Base-by-base conservation (phyloP, 2,329 filamentous ascomycete species). In the Colletotrichum sidae region DNA sequence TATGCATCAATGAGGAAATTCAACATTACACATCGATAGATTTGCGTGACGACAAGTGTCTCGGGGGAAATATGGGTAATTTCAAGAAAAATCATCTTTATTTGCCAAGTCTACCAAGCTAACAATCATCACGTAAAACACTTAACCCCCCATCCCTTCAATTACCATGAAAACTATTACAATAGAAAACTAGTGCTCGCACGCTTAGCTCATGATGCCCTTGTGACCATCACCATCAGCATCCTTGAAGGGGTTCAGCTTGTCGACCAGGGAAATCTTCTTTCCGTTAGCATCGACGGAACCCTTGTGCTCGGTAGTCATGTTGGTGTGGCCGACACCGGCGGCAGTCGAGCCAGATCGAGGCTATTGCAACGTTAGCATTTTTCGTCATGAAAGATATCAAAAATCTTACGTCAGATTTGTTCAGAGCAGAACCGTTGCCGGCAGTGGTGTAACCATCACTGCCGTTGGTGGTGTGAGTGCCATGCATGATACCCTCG, bases 191-290 rank as follows among this genome's bases (percentile, higher is more conserved):
- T n/a, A n/a, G n/a, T 17, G 15, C 2, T 17, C 2, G 25, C 51
- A 51, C 11, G 17, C 11, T 51, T 60, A 72, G 17, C 55, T 55
- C 55, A 72, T 64, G 2, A 72, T 67, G 2, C 70, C 70, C 56
- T 67, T 71, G 65, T 72, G 70, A 0, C 70, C 70, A 25, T 72
- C 70, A 1, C 69, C 67, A 57, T 72, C 70, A 1, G 70, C 63
- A 17, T 72, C 70, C 62, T 69, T 70, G 54, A 70, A 68, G 0
- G 70, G 70, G 62, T 72, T 70, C 11, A 72, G 2, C 60, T 68
- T 70, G 39, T 72, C 70, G n/a, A 65, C 61, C 7, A 72, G 12
- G 0, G 70, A 71, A 1, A 56, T 15, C 58, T 70, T 69, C 44
- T 64, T 67, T 13, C 61, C 64, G 3, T 42, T 44, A 1, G 64